phyloP scores from a whole-genome alignment of 306 rosid genomes.

The Cicer pinnatifidum region DNA sequence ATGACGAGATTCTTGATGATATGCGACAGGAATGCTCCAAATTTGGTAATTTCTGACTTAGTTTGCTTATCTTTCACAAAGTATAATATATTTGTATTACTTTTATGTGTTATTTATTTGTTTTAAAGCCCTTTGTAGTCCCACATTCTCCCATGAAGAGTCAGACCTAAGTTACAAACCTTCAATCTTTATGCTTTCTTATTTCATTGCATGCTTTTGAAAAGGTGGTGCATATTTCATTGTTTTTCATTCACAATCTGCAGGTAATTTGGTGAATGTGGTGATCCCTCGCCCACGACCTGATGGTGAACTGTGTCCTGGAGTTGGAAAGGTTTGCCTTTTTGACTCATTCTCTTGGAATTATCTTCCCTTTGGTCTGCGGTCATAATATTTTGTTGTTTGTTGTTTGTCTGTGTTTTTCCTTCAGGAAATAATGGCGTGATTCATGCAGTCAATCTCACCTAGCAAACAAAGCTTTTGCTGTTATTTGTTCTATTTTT shows the following conservation, averaged over 20 bases:
- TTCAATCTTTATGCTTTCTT: slow-evolving; percentile 50
- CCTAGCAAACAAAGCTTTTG: slow-evolving; percentile 20
- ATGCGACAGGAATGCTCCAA: slow-evolving; percentile 91
- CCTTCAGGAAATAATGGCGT: slow-evolving; percentile 21
- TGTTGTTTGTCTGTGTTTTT: slow-evolving; percentile 26
- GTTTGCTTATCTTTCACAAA: slow-evolving; percentile 1
- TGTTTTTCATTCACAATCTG: slow-evolving; percentile 41
- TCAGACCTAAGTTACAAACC: slow-evolving; percentile 81
- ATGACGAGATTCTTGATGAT: slow-evolving; percentile 88
- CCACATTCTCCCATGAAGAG: slow-evolving; percentile 81
- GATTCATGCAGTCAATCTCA: slow-evolving; percentile 19
- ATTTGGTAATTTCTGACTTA: slow-evolving; percentile 61
- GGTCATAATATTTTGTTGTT: neutral
- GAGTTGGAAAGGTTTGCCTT: slow-evolving; percentile 81
- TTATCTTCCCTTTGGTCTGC: neutral
- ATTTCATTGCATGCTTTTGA: slow-evolving; percentile 32
- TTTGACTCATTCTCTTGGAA: slow-evolving; percentile 3
- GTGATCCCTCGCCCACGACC: slow-evolving; percentile 86
- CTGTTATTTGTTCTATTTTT: neutral
- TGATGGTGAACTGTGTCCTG: slow-evolving; percentile 64
- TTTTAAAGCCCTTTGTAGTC: slow-evolving; percentile 78
- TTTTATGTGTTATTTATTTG: slow-evolving; percentile 61
- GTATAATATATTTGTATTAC: slow-evolving; percentile 49
- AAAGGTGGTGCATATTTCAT: slow-evolving; percentile 32
- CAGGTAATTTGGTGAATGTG: slow-evolving; percentile 81